phyloP scores from a whole-genome alignment of 306 rosid species.

The Boehmeria nivea region DNA sequence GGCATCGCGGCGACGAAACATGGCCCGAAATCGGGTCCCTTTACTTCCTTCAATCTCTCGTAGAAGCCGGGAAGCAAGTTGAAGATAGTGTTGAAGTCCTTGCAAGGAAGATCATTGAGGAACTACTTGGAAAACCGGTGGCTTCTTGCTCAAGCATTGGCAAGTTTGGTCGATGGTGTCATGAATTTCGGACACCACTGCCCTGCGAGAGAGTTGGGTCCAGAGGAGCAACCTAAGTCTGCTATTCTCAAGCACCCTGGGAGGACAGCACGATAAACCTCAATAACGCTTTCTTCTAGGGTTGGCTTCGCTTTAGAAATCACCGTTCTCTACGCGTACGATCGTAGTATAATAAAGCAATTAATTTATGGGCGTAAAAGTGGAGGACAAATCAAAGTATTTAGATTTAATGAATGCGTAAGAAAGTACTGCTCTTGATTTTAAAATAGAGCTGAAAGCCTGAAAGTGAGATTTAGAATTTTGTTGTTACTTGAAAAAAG shows the following conservation, averaged over 20 bases:
- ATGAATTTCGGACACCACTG: slow-evolving; percentile 9
- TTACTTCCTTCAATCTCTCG: not conserved
- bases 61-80: slow-evolving; percentile 30
- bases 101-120: slow-evolving; percentile 42
- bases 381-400: no score
- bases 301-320: slow-evolving; percentile 7
- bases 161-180: not conserved
- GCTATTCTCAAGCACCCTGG: slow-evolving; percentile 36
- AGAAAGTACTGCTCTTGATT: no score
- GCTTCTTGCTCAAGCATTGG: not conserved
- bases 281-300: slow-evolving; percentile 18
- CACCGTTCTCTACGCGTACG: slow-evolving; percentile 10
- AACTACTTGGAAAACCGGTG: slow-evolving; percentile 28
- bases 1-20: slow-evolving; percentile 43
- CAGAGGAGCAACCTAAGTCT: slow-evolving; percentile 45
- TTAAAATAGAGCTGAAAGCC: no score
- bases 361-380: no score
- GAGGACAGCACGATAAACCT: not conserved
- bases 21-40: slow-evolving; percentile 15
- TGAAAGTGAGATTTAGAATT: no score
- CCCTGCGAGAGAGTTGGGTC: slow-evolving; percentile 24
- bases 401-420: no score
- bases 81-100: slow-evolving; percentile 48
- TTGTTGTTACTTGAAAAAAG: no score
- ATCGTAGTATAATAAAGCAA: no score